These are phyloP conservation scores for Mrakia gelida DNA, from an alignment of 768 basidiomycete genomes.

Conservation along the genomic window DNA sequence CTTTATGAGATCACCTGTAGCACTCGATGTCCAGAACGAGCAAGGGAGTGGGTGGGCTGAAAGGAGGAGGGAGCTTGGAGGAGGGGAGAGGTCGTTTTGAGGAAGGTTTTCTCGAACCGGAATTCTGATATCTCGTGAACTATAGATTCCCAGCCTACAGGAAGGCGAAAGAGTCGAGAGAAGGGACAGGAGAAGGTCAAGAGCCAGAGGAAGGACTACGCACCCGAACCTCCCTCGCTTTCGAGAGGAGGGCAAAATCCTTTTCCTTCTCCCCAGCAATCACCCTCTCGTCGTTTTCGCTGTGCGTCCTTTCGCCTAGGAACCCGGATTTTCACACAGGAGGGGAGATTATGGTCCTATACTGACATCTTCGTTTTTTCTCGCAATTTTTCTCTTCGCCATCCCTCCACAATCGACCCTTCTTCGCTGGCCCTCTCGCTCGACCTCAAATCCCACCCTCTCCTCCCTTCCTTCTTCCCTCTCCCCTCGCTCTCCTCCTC, in stretches of 20 bases:
- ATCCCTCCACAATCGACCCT: neutral
- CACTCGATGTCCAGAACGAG: too few species aligned
- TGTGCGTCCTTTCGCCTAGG: neutral
- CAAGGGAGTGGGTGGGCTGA: neutral
- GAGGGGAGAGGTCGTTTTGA: neutral
- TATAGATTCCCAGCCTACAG: too few species aligned
- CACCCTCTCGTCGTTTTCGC: neutral
- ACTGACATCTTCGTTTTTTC: neutral
- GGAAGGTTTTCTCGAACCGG: too few species aligned
- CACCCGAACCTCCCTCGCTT: too few species aligned
- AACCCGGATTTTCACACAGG: neutral
- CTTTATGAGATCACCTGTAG: neutral
- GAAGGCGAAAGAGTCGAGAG: too few species aligned
- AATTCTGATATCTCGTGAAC: too few species aligned
- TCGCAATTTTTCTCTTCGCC: neutral
- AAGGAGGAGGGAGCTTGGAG: too few species aligned
- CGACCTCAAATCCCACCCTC: neutral
- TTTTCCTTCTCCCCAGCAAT: neutral
- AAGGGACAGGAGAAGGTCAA: too few species aligned
- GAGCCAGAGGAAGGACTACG: too few species aligned
- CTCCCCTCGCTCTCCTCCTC: neutral
- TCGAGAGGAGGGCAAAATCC: neutral
- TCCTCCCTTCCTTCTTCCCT: neutral
- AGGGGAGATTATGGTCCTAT: neutral
- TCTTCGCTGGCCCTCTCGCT: neutral